Conservation (phyloP, 78 protist species). For the Chrysochromulina parva region DNA sequence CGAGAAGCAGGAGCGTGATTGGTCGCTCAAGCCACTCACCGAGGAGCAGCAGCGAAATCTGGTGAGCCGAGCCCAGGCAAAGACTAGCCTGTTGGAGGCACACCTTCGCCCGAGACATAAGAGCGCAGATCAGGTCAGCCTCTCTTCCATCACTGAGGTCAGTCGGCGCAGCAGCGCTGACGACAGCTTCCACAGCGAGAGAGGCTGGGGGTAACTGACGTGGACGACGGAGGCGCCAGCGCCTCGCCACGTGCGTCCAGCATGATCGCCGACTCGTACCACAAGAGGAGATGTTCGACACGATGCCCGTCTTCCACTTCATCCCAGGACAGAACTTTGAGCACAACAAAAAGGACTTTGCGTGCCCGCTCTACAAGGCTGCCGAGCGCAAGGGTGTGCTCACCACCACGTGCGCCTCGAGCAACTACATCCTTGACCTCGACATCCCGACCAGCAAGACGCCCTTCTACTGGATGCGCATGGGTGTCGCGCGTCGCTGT, state of each 20-base stretch:
- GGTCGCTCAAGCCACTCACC: not conserved
- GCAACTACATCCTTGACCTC: constrained; percentile 68
- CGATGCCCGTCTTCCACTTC: constrained; percentile 72
- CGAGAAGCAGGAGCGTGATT: not conserved
- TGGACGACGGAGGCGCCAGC: no score
- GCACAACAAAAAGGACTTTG: constrained; percentile 24
- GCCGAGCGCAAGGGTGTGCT: constrained; percentile 70
- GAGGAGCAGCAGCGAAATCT: not conserved
- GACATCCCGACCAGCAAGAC: constrained; percentile 48
- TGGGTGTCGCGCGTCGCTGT: constrained; percentile 29
- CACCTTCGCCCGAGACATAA: no score
- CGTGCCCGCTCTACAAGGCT: constrained; percentile 83
- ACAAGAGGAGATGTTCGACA: constrained; percentile 56
- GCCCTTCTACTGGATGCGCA: not conserved
- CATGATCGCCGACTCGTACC: constrained; percentile 21
- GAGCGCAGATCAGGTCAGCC: no score
- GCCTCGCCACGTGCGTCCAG: not conserved
- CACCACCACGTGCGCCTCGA: constrained; percentile 82
- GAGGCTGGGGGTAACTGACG: no score
- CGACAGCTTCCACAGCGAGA: no score
- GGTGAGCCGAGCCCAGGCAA: no score
- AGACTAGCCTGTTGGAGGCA: no score
- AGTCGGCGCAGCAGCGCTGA: no score
- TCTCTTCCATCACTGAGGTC: no score
- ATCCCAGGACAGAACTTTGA: not conserved